Percentiles rank a stretch among this genome's conserved stretches.
phyloP scores from a whole-genome alignment of 495 filamentous ascomycete genomes.

The Achaetomiella virescens region DNA sequence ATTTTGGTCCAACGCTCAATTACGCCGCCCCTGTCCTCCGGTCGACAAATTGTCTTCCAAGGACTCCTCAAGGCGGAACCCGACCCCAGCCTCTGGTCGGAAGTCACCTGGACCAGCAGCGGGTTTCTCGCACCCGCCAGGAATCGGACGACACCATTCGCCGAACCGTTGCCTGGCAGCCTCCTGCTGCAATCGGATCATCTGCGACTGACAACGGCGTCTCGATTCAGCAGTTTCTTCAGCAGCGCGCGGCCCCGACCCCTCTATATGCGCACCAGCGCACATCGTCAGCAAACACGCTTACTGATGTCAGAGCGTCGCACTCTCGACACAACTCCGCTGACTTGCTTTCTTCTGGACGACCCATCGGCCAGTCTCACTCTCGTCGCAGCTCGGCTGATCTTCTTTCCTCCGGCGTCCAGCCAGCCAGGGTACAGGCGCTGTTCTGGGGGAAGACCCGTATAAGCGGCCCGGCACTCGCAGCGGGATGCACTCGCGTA shows the following conservation, averaged over 20 bases:
- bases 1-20: slow-evolving; percentile 82
- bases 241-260: slow-evolving; percentile 60
- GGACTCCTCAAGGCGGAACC: slow-evolving; percentile 18
- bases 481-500: slow-evolving; percentile 41
- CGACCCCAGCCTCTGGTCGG: slow-evolving; percentile 36
- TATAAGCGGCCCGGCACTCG: slow-evolving; percentile 20
- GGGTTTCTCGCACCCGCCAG: slow-evolving; percentile 35
- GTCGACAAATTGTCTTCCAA: slow-evolving; percentile 17
- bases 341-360: slow-evolving; percentile 11
- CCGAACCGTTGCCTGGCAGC: slow-evolving; percentile 73
- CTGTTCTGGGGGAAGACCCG: not conserved
- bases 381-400: slow-evolving; percentile 37
- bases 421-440: not conserved
- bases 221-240: slow-evolving; percentile 77
- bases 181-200: slow-evolving; percentile 45
- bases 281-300: slow-evolving; percentile 49
- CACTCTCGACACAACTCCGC: slow-evolving; percentile 27
- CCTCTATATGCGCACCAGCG: slow-evolving; percentile 53
- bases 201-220: slow-evolving; percentile 33
- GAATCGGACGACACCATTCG: slow-evolving; percentile 45
- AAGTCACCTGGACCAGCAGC: slow-evolving; percentile 35
- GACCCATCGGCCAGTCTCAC: slow-evolving; percentile 30
- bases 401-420: slow-evolving; percentile 18
- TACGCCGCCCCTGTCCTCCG: slow-evolving; percentile 38
- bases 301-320: slow-evolving; percentile 42